Evolutionary conservation across 768 basidiomycete genomes (phyloP), one percentile per base, ranked within the genome.

Genomic region (Mycena chlorophos): DNA sequence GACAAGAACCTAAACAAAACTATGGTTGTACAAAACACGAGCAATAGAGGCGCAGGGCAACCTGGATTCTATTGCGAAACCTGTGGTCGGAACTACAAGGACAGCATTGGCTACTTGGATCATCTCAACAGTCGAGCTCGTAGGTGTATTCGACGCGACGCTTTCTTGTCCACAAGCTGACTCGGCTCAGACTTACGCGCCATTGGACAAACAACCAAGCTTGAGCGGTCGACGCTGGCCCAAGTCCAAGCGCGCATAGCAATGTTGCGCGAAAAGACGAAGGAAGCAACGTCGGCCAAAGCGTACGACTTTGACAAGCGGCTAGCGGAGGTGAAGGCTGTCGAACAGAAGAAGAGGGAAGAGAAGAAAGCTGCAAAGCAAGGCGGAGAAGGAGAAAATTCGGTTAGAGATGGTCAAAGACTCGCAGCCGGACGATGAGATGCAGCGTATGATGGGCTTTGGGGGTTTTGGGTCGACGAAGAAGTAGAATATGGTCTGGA

Each of bases 1-100:
- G 93, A 97, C 65, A 97, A 95, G 77, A 97, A 98, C 72, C 79
- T 98, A 29, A 83, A 83, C 65, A 98, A 98, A 80, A 96, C 91
- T 0, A 90, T 95, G 81, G 88, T 99, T 56, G 94, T 99, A 12
- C 86, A 91, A 65, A 87, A 88, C 66, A 82, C 85, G 2, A 84
- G 88, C 34, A 91, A 85, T 17, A 81, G 85, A 59, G 95, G 95
- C 1, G 82, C 94, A 17, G 94, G 95, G 3, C 88, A 94, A 59
- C 94, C 94, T 22, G 94, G 94, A 0, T 99, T 97, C 74, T 89
- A 83, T 71, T 99, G 97, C 66, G 94, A 96, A 66, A 74, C 88
- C 8, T 99, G 97, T 70, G 88, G 83, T 63, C 78, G 93, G 62
- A 96, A 89, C 16, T 91, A 93, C 74, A 97, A 96, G 71, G 97